Conservation (phyloP, 768 basidiomycete genomes). For the Lentinula guzmanii region DNA sequence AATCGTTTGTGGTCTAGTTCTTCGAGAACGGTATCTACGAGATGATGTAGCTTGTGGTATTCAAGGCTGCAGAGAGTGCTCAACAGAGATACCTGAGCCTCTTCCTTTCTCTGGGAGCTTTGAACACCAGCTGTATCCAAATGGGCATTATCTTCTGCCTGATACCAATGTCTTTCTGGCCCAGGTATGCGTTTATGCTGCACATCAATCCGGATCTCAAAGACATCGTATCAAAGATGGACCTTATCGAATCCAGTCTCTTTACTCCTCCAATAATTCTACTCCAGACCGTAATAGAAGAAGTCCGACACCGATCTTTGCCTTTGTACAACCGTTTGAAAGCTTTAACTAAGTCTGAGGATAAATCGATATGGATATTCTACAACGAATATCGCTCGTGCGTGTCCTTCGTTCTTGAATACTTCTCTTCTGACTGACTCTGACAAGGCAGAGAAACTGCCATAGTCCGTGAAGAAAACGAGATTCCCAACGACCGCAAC, state of each 20-base stretch:
- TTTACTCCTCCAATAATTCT: constrained; percentile 81
- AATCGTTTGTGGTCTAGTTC: constrained; percentile 40
- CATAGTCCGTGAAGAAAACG: constrained; percentile 66
- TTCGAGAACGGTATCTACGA: constrained; percentile 90
- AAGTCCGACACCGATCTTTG: constrained; percentile 90
- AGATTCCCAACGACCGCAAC: constrained; percentile 90
- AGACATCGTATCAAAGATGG: constrained; percentile 57
- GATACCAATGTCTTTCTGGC: constrained; percentile 95
- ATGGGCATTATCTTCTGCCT: constrained; percentile 80
- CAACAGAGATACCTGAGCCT: constrained; percentile 27
- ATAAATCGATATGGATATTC: constrained; percentile 79
- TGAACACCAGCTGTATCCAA: constrained; percentile 48
- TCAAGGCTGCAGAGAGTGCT: constrained; percentile 60
- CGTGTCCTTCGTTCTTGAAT: constrained; percentile 20
- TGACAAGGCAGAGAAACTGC: constrained; percentile 62
- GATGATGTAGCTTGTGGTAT: constrained; percentile 90
- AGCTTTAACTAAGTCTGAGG: constrained; percentile 76
- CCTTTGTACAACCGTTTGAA: constrained; percentile 92
- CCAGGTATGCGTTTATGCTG: constrained; percentile 47
- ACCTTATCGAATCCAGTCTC: constrained; percentile 75
- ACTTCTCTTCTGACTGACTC: background rate
- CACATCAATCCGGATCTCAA: background rate
- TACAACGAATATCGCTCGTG: constrained; percentile 85
- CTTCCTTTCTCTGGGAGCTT: constrained; percentile 58
- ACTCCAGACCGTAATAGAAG: constrained; percentile 92